Evolutionary conservation across 768 basidiomycete species (phyloP).

Genomic region (Mycena vulgaris): DNA sequence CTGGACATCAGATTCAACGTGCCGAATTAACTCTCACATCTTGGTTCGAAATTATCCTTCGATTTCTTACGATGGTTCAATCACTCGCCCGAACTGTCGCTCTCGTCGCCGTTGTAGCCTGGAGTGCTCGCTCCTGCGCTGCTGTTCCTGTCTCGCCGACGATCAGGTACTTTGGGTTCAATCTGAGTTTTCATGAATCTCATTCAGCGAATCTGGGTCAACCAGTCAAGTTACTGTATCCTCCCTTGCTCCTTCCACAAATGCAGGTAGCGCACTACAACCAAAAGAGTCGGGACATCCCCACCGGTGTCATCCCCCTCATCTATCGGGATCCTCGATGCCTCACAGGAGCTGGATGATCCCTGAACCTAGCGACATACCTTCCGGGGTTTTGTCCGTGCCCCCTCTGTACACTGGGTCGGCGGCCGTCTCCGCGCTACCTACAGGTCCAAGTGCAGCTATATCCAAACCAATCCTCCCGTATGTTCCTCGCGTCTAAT

Average conservation of each 20-base stretch:
- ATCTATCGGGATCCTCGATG: not conserved
- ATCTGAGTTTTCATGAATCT: too few species aligned
- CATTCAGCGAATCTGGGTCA: too few species aligned
- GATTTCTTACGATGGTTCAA: not conserved
- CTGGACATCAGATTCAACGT: slow-evolving; percentile 11
- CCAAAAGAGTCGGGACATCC: not conserved
- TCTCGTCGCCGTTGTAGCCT: not conserved
- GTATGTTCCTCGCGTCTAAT: too few species aligned
- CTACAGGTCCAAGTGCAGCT: not conserved
- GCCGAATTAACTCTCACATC: not conserved
- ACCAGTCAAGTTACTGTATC: too few species aligned
- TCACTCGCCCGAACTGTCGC: not conserved
- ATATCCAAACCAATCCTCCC: too few species aligned
- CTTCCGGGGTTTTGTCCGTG: too few species aligned
- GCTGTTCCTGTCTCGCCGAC: not conserved
- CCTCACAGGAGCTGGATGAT: not conserved
- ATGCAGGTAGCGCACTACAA: not conserved
- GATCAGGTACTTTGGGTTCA: too few species aligned
- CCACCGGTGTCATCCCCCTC: not conserved
- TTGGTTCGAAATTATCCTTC: not conserved
- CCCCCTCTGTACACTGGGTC: too few species aligned
- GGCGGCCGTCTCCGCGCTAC: too few species aligned
- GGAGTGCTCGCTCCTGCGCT: not conserved
- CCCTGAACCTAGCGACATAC: too few species aligned
- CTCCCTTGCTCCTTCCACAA: too few species aligned